Percentiles rank a stretch among this genome's conserved stretches.
These are phyloP conservation scores for Sporothrix humicola DNA, from an alignment of 2,329 filamentous ascomycete genomes.

Conservation along the genomic window DNA sequence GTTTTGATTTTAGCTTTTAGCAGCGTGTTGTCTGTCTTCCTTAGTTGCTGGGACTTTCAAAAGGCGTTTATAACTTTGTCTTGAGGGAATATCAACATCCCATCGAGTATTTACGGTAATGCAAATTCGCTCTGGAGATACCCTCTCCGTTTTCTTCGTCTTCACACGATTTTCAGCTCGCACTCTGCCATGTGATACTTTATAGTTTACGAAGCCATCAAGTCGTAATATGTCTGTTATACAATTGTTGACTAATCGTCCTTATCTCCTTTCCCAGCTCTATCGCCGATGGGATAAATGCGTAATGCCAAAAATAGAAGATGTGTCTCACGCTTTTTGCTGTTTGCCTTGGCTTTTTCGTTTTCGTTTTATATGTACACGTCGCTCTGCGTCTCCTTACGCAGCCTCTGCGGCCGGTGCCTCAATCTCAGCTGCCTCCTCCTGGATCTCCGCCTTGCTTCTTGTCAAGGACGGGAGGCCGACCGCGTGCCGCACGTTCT, in stretches of 20 bases:
- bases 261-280: background rate
- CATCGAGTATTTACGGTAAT: background rate
- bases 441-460: constrained; percentile 29
- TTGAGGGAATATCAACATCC: background rate
- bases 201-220: background rate
- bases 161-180: background rate
- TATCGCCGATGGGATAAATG: background rate
- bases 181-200: background rate
- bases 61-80: background rate
- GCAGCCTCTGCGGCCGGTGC: background rate
- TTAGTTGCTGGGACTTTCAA: background rate
- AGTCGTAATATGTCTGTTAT: constrained; percentile 16
- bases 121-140: background rate
- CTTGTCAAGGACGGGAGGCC: constrained; percentile 44
- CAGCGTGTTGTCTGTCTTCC: background rate
- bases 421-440: background rate
- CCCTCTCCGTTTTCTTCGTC: background rate
- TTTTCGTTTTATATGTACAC: background rate
- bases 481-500: constrained; percentile 59
- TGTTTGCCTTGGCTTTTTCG: too few species aligned
- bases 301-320: background rate
- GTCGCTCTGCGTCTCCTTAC: background rate
- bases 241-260: background rate
- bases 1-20: constrained; percentile 47
- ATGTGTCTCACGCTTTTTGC: background rate